Evolutionary conservation across 768 basidiomycete genomes (phyloP).

Genomic region (Xerocomellus amylosporus): DNA sequence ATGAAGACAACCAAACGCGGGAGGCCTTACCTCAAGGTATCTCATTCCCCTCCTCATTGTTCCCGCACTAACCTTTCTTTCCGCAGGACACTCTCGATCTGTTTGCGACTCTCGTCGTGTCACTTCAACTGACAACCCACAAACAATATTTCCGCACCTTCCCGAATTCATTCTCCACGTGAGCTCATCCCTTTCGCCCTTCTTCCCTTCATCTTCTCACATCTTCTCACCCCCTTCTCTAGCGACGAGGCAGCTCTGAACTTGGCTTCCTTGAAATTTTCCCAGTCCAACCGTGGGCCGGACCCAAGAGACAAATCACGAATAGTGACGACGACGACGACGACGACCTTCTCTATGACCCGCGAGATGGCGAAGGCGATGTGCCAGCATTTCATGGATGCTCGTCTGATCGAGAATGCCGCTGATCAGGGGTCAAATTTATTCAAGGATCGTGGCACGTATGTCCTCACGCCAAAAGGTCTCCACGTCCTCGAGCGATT

Average conservation of each 20-base stretch:
- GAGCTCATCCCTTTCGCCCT: slow-evolving; percentile 33
- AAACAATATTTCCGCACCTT: slow-evolving; percentile 97
- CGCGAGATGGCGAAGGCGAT: slow-evolving; percentile 99
- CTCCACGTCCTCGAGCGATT: slow-evolving; percentile 99
- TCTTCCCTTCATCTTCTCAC: not conserved
- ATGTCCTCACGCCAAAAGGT: slow-evolving; percentile 94
- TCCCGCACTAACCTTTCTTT: not conserved
- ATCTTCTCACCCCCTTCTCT: slow-evolving; percentile 12
- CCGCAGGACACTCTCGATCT: slow-evolving; percentile 94
- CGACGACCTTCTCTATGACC: slow-evolving; percentile 99
- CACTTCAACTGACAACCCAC: slow-evolving; percentile 82
- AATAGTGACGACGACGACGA: slow-evolving; percentile 98
- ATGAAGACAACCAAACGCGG: slow-evolving; percentile 99
- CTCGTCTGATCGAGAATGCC: slow-evolving; percentile 95
- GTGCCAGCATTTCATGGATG: slow-evolving; percentile 99
- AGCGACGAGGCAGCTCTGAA: slow-evolving; percentile 96
- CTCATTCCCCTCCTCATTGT: slow-evolving; percentile 12
- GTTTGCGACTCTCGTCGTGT: slow-evolving; percentile 94
- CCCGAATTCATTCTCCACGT: slow-evolving; percentile 95
- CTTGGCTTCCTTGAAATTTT: slow-evolving; percentile 93
- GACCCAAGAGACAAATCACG: slow-evolving; percentile 98
- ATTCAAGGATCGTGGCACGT: slow-evolving; percentile 98
- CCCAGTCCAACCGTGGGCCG: slow-evolving; percentile 96
- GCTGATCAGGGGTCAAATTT: slow-evolving; percentile 82
- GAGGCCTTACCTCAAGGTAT: slow-evolving; percentile 88